Evolutionary conservation across 345 rosid genomes (phyloP).

Genomic region (Gossypium anomalum): DNA sequence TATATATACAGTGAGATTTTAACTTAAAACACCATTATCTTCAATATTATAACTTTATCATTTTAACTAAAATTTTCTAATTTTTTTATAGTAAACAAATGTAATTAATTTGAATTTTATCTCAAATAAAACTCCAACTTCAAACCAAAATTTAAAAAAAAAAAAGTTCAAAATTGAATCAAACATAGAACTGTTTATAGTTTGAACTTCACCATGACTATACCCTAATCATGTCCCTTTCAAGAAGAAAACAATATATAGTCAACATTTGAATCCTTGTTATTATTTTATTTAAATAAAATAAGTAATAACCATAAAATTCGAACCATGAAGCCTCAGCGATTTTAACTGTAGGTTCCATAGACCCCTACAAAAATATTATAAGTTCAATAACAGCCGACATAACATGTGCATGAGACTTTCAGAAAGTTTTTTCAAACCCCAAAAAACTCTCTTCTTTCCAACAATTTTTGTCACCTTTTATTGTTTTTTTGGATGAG

Average conservation of each 20-base stretch:
- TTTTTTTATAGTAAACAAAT: too few species aligned
- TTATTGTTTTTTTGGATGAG: not conserved
- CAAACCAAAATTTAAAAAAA: too few species aligned
- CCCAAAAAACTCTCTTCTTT: not conserved
- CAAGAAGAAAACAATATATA: not conserved
- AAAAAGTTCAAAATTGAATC: too few species aligned
- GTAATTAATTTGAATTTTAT: too few species aligned
- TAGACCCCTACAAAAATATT: not conserved
- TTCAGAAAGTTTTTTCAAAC: not conserved
- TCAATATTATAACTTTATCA: too few species aligned
- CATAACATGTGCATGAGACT: not conserved
- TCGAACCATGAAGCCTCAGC: not conserved
- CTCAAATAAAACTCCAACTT: too few species aligned
- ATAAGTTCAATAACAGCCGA: not conserved
- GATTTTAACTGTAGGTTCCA: not conserved
- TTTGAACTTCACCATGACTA: not conserved
- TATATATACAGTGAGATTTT: too few species aligned
- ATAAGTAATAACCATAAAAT: not conserved
- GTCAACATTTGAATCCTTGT: not conserved
- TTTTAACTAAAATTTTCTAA: too few species aligned
- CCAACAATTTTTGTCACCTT: slow-evolving; percentile 10
- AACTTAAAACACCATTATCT: too few species aligned
- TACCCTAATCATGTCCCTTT: not conserved
- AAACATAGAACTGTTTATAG: too few species aligned
- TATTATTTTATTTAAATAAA: not conserved